A percentile compares a stretch with the other conserved stretches of the same genome.
Conservation (phyloP, 73 alveolate genomes). For the Tetrahymena malaccensis region DNA sequence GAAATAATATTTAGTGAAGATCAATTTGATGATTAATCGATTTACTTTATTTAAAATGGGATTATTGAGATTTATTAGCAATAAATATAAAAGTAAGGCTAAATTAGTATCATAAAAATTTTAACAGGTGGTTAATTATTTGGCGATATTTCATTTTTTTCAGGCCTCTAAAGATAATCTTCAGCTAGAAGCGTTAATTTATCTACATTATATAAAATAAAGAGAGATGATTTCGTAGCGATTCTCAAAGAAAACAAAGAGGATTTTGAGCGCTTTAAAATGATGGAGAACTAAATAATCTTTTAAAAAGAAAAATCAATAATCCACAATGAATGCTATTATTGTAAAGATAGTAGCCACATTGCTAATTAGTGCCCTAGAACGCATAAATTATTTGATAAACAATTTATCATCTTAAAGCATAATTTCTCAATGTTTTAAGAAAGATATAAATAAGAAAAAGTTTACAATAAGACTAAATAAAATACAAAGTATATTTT, state of each 20-base stretch:
- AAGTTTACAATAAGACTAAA: no score
- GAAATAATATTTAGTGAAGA: not conserved
- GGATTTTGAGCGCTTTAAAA: slow-evolving; percentile 12
- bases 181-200: slow-evolving; percentile 11
- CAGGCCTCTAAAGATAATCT: not conserved
- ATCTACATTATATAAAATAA: not conserved
- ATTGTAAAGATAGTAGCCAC: not conserved
- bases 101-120: not conserved
- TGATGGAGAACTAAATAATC: not conserved
- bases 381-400: not conserved
- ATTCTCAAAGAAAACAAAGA: not conserved
- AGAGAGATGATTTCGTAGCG: slow-evolving; percentile 4
- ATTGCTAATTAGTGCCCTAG: not conserved
- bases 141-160: slow-evolving; percentile 24
- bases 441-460: not conserved
- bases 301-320: not conserved
- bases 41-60: not conserved
- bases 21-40: not conserved
- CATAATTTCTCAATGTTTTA: not conserved
- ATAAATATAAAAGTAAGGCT: not conserved
- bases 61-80: not conserved
- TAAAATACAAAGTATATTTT: not conserved
- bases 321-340: not conserved
- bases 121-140: not conserved
- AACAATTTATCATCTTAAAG: not conserved